phyloP scores from a whole-genome alignment of 352 stramenopile genomes.

The Phytopythium helicoides region DNA sequence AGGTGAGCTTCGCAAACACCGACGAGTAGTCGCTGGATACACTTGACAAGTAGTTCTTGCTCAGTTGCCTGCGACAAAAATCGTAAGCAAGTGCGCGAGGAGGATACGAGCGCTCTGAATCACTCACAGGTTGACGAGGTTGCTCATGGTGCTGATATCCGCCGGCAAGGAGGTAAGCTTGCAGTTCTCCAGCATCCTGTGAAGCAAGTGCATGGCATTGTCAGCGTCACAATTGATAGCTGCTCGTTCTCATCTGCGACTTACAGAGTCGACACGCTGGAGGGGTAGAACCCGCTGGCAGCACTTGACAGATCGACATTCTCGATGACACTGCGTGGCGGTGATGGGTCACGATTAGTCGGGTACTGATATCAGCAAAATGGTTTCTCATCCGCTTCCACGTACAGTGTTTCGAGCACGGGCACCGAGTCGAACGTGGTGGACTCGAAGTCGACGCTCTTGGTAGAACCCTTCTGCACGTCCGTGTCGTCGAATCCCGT shows the following conservation, averaged over 20 bases:
- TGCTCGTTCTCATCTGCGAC: slow-evolving; percentile 1
- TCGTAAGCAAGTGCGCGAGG: not conserved
- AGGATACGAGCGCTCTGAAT: not conserved
- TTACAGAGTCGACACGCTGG: slow-evolving; percentile 27
- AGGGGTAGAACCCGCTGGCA: slow-evolving; percentile 27
- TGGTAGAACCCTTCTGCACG: slow-evolving; percentile 59
- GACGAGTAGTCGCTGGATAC: slow-evolving; percentile 28
- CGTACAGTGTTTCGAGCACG: slow-evolving; percentile 45
- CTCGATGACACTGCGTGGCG: slow-evolving; percentile 19
- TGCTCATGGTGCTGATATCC: slow-evolving; percentile 46
- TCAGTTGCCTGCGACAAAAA: slow-evolving; percentile 32
- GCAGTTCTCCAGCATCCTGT: slow-evolving; percentile 69
- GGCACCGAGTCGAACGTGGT: slow-evolving; percentile 41
- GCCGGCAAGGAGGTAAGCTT: slow-evolving; percentile 46
- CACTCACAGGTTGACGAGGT: slow-evolving; percentile 53
- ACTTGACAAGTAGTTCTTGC: slow-evolving; percentile 55
- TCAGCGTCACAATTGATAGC: not conserved
- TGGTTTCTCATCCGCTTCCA: slow-evolving; percentile 1
- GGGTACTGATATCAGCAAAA: too few species aligned
- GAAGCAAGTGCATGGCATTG: too few species aligned
- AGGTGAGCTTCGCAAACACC: slow-evolving; percentile 39
- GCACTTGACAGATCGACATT: slow-evolving; percentile 41
- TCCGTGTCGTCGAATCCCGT: slow-evolving; percentile 56
- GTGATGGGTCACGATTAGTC: slow-evolving; percentile 16
- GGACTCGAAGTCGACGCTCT: slow-evolving; percentile 44